Evolutionary conservation across 306 rosid genomes (phyloP).

Genomic region (Morella rubra): DNA sequence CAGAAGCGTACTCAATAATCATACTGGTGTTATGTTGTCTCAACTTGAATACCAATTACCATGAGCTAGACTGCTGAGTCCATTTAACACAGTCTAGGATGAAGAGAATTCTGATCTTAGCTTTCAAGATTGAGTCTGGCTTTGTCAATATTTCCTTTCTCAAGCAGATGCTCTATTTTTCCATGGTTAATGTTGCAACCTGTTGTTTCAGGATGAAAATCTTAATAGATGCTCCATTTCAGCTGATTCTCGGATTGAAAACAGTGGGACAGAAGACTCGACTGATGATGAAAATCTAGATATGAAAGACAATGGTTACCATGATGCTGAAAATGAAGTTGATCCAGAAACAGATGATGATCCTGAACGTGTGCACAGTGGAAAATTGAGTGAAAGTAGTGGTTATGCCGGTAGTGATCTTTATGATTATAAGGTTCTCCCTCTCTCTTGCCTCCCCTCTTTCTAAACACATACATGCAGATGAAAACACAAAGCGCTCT

Average conservation of each 20-base stretch:
- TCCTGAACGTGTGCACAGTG: slow-evolving; percentile 81
- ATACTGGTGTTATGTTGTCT: neutral
- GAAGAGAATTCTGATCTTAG: slow-evolving; percentile 1
- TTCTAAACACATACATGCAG: neutral
- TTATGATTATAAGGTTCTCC: slow-evolving; percentile 86
- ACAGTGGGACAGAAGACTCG: slow-evolving; percentile 88
- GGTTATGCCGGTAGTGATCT: slow-evolving; percentile 98
- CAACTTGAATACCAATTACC: too few relatives aligned
- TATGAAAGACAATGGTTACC: slow-evolving; percentile 86
- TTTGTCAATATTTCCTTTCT: neutral
- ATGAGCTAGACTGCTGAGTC: neutral
- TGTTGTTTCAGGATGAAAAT: slow-evolving; percentile 80
- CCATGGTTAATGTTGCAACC: neutral
- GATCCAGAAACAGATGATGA: slow-evolving; percentile 94
- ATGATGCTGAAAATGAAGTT: slow-evolving; percentile 91
- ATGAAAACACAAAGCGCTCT: too few relatives aligned
- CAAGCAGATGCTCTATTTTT: neutral
- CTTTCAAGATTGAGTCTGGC: neutral
- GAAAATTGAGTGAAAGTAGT: slow-evolving; percentile 95
- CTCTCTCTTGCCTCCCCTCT: slow-evolving; percentile 17
- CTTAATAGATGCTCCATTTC: slow-evolving; percentile 90
- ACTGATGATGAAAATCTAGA: slow-evolving; percentile 80
- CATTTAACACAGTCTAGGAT: slow-evolving; percentile 8
- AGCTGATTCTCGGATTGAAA: slow-evolving; percentile 88
- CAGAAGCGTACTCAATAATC: neutral